Evolutionary conservation across 169 alveolate species (phyloP), one percentile per base, ranked within the genome.

Genomic region (Perkinsus chesapeaki): DNA sequence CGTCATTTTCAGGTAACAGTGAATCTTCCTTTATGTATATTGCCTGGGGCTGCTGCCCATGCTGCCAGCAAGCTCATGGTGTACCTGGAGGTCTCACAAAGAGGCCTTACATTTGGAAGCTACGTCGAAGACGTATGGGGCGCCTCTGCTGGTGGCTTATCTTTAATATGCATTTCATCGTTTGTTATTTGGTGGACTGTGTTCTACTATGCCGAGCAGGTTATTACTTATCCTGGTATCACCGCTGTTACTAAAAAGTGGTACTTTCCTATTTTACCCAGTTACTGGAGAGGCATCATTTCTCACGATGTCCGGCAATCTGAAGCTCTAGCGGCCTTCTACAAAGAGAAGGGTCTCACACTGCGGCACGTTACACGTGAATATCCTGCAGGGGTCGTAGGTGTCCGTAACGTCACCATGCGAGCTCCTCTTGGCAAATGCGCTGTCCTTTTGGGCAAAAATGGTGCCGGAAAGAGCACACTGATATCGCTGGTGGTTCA

Each of bases 401-500:
- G 60, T 16, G 16, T 43, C 60, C 60, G 60, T 43, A 9, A 5
- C 23, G 60, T 43, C 23, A 43, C 60, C 60, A 43, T 43, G 60
- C 5, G 16, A 16, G 60, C 60, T 16, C 16, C 60, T 5, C 60
- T 43, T 5, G 60, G 60, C 60, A 43, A 16, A 5, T 43, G 60
- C 16, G 16, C 60, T 9, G 60, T 43, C 60, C 16, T 43, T 9
- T 16, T 43, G 5, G 60, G 60, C 60, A 43, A 16, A 16, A 43
- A 43, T 16, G 60, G 60, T 43, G 60, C 60, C 60, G 60, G 60
- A 5, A 43, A 43, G 60, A 43, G 60, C 60, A 96, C 99, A 0
- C 95, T 97, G 73, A 96, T 97, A 43, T 43, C 60, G 16, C 16
- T 43, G 16, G 60, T 43, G 60, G 60, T 43, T 5, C 23, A 16